A percentile compares a stretch with the other conserved stretches of the same genome.
These are phyloP conservation scores for Entomortierella parvispora DNA, from an alignment of 192 early-diverging fungal species.

Conservation along the genomic window DNA sequence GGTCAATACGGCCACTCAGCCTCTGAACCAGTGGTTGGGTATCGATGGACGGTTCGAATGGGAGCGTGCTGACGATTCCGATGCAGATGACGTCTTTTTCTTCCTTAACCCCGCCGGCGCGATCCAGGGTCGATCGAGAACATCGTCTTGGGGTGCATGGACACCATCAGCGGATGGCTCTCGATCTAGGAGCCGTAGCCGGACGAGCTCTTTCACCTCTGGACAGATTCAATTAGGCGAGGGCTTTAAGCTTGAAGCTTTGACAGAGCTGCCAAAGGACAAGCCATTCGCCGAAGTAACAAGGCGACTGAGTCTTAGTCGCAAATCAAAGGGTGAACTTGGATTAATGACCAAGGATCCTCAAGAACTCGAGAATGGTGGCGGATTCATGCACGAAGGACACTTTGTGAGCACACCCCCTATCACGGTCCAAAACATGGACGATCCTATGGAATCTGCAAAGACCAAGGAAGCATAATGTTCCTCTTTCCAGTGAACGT, in stretches of 20 bases:
- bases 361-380: slow-evolving; percentile 20
- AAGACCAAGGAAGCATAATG: slow-evolving; percentile 39
- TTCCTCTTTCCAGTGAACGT: not conserved
- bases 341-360: slow-evolving; percentile 14
- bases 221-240: slow-evolving; percentile 49
- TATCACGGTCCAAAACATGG: slow-evolving; percentile 46
- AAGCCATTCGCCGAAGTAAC: slow-evolving; percentile 53
- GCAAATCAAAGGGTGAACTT: slow-evolving; percentile 35
- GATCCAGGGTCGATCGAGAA: slow-evolving; percentile 54
- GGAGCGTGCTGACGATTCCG: slow-evolving; percentile 59
- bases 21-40: slow-evolving; percentile 59
- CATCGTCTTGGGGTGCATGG: slow-evolving; percentile 53
- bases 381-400: slow-evolving; percentile 26
- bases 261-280: slow-evolving; percentile 57
- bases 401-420: slow-evolving; percentile 37
- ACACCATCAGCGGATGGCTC: slow-evolving; percentile 52
- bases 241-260: slow-evolving; percentile 58
- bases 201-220: slow-evolving; percentile 56
- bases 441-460: slow-evolving; percentile 32
- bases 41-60: slow-evolving; percentile 70
- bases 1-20: slow-evolving; percentile 40
- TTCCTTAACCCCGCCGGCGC: slow-evolving; percentile 62
- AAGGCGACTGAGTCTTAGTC: slow-evolving; percentile 18
- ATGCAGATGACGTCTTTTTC: slow-evolving; percentile 63
- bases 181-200: slow-evolving; percentile 52